Evolutionary conservation across 768 basidiomycete genomes (phyloP).

Genomic region (Butyriboletus loyo): DNA sequence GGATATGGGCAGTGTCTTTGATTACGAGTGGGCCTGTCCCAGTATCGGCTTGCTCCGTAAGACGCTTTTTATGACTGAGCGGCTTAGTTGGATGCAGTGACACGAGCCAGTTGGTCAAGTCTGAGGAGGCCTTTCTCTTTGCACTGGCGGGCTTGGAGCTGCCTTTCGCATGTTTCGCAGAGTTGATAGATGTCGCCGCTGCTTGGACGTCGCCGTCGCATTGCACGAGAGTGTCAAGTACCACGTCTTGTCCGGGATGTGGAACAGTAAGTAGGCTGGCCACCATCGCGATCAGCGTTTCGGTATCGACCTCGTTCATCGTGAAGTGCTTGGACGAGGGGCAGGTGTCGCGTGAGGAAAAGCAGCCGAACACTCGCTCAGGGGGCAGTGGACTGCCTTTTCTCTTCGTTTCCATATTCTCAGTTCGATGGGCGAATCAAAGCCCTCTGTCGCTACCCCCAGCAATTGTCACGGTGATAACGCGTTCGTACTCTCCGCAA

Average conservation of each 20-base stretch:
- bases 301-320: slow-evolving; percentile 50
- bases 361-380: not conserved
- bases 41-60: slow-evolving; percentile 1
- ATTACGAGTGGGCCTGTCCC: not conserved
- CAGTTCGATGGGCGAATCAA: slow-evolving; percentile 8
- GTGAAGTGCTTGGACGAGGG: not conserved
- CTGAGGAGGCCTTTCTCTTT: slow-evolving; percentile 50
- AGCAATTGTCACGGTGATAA: not conserved
- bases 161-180: slow-evolving; percentile 12
- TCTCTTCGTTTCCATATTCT: not conserved
- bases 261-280: slow-evolving; percentile 48
- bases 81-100: slow-evolving; percentile 17
- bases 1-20: slow-evolving; percentile 16
- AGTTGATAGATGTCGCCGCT: slow-evolving; percentile 44
- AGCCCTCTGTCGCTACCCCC: not conserved
- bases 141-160: slow-evolving; percentile 9
- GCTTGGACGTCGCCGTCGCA: slow-evolving; percentile 54
- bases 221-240: slow-evolving; percentile 59
- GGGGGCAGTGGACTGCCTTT: not conserved
- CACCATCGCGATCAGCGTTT: slow-evolving; percentile 66
- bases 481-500: not conserved
- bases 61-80: slow-evolving; percentile 19
- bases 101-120: slow-evolving; percentile 56
- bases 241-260: slow-evolving; percentile 35
- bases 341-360: not conserved